Evolutionary conservation across 495 filamentous ascomycete species (phyloP), one percentile per base, ranked within the genome.

Genomic region (Haplographium delicatum): DNA sequence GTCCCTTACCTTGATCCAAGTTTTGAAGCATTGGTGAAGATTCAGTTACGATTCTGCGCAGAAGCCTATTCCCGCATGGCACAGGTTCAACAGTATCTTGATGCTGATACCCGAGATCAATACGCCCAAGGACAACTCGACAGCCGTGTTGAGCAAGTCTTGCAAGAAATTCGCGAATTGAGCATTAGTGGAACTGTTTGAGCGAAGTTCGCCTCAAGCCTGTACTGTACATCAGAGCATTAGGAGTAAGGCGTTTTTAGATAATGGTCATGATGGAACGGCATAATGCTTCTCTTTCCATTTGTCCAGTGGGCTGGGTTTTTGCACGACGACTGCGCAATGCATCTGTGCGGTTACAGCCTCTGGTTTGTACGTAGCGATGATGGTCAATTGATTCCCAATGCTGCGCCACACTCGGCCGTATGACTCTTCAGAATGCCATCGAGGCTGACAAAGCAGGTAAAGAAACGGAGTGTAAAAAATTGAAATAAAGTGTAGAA

Each of bases 21-120:
- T 49, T 98, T 98, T 64, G 93, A 98, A 68, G 93, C 93, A 0
- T 79, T 98, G 40, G 93, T 98, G 55, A 98, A 98, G 76, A 98
- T 98, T 58, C 93, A 98, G 70, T 70, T 98, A 52, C 80, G 93
- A 24, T 98, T 98, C 72, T 98, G 93, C 65, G 93, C 93, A 9
- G 93, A 98, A 67, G 93, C 93, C 8, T 98, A 98, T 65, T 86
- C 81, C 27, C 75, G 93, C 19, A 97, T 98, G 93, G 93, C 93
- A 7, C 93, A 98, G 72, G 93, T 98, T 53, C 93, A 98, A 72
- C 94, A 98, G 69, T 98, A 96, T 68, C 76, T 98, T 37, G 93
- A 97, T 67, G 83, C 91, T n/a, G 88, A 93, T 64, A 97, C 90
- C 37, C 76, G 93, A 46, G 93, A 98, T 50, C 89, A 95, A 70